Evolutionary conservation across 2,329 filamentous ascomycete genomes (phyloP).

Genomic region (Fusarium nurragi): DNA sequence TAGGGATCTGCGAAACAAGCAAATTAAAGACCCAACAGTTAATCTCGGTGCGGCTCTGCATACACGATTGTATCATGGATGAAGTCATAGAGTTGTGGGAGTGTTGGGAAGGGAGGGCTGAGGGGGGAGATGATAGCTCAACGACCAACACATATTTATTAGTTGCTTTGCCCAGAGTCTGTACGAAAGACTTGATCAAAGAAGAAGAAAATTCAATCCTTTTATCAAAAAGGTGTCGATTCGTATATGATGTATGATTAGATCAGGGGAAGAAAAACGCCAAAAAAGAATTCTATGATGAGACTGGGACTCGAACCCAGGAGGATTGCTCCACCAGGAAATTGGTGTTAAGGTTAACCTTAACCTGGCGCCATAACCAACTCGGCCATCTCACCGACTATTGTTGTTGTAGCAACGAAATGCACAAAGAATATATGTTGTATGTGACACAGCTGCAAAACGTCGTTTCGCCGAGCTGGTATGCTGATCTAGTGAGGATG

Average conservation of each 20-base stretch:
- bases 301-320: slow-evolving; percentile 46
- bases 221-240: too few species aligned
- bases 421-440: rapidly evolving
- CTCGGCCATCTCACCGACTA: slow-evolving; percentile 44
- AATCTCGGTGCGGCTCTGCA: neutral
- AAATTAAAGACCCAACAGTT: neutral
- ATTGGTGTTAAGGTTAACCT: slow-evolving; percentile 43
- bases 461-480: neutral
- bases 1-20: slow-evolving; percentile 2
- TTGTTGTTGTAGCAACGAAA: rapidly evolving
- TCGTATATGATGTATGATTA: neutral
- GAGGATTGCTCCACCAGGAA: slow-evolving; percentile 46
- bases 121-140: rapidly evolving
- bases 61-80: slow-evolving; percentile 11
- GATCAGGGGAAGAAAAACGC: neutral
- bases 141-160: neutral
- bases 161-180: neutral
- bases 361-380: slow-evolving; percentile 46
- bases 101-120: neutral
- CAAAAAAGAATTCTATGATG: slow-evolving; percentile 33
- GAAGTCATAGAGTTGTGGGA: slow-evolving; percentile 1
- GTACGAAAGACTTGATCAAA: too few species aligned
- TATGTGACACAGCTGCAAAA: rapidly evolving
- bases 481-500: neutral
- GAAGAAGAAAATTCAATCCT: too few species aligned